phyloP scores from a whole-genome alignment of 495 filamentous ascomycete species.

The Podospora comata region DNA sequence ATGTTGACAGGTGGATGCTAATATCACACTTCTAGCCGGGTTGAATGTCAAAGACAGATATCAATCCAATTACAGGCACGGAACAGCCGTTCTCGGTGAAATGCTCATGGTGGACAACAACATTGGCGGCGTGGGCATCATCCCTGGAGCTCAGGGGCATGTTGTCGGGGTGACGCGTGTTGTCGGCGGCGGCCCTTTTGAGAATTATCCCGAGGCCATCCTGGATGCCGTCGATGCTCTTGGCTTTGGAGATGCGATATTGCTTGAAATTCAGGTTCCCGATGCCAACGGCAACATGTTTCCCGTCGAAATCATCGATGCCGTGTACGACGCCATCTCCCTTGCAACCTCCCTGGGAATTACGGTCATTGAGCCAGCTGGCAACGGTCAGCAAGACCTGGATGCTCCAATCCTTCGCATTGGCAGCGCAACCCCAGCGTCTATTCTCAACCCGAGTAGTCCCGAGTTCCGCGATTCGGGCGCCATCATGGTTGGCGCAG shows the following conservation, averaged over 20 bases:
- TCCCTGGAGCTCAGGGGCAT: constrained; percentile 2
- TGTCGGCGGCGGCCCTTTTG: not conserved
- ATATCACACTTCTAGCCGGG: constrained; percentile 4
- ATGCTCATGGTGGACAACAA: constrained; percentile 19
- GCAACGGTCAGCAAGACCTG: constrained; percentile 11
- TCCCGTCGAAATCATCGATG: constrained; percentile 15
- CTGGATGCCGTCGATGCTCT: constrained; percentile 3
- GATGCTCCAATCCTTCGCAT: not conserved
- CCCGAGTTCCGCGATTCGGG: constrained; percentile 16
- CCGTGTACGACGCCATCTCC: constrained; percentile 16
- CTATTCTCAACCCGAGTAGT: not conserved
- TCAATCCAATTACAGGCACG: constrained; percentile 2
- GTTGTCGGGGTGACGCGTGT: constrained; percentile 7
- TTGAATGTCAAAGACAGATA: constrained; percentile 2
- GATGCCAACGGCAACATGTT: constrained; percentile 9
- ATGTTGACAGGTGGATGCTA: not conserved
- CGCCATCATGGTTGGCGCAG: constrained; percentile 12
- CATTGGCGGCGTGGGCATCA: constrained; percentile 18
- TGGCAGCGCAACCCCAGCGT: not conserved
- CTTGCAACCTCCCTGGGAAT: constrained; percentile 14
- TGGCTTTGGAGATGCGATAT: constrained; percentile 13
- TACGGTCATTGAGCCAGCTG: constrained; percentile 14
- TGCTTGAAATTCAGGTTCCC: constrained; percentile 16
- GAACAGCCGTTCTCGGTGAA: constrained; percentile 19
- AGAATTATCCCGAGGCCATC: constrained; percentile 17